These are phyloP conservation scores for Eimeria falciformis DNA, from an alignment of 169 alveolate species.

Conservation along the genomic window DNA sequence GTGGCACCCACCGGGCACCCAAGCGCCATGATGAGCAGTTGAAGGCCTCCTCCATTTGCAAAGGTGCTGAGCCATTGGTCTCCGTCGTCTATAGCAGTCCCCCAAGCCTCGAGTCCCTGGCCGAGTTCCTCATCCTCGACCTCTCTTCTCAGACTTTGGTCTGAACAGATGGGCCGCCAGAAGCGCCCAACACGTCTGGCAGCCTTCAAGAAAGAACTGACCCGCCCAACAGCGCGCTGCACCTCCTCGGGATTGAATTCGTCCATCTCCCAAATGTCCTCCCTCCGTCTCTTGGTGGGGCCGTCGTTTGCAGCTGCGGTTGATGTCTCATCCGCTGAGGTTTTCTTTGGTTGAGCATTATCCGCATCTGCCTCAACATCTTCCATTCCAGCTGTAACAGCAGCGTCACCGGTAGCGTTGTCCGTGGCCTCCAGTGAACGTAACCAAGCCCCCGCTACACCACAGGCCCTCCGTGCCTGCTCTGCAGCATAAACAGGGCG, in stretches of 20 bases:
- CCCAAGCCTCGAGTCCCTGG: constrained; percentile 52
- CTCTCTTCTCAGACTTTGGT: background rate
- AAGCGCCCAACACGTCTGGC: constrained; percentile 46
- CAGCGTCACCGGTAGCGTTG: background rate
- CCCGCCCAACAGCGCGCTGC: constrained; percentile 65
- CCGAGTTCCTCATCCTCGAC: constrained; percentile 2
- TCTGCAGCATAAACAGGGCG: constrained; percentile 64
- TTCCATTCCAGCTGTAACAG: background rate
- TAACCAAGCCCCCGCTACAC: constrained; percentile 72
- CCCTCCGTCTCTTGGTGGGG: constrained; percentile 50
- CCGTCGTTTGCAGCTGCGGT: background rate
- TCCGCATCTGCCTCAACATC: background rate
- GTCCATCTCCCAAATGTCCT: constrained; percentile 66
- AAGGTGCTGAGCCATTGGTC: constrained; percentile 71
- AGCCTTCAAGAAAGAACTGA: constrained; percentile 59
- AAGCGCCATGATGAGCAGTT: constrained; percentile 67
- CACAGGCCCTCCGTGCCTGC: constrained; percentile 69
- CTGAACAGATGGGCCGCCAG: constrained; percentile 16
- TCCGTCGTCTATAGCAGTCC: constrained; percentile 49
- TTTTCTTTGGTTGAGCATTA: background rate
- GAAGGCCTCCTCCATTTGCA: constrained; percentile 70
- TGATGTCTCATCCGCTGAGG: too few relatives aligned
- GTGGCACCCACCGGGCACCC: constrained; percentile 58
- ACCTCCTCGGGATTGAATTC: constrained; percentile 56
- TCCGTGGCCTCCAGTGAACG: constrained; percentile 38